A percentile compares a stretch with the other conserved stretches of the same genome.
phyloP scores from a whole-genome alignment of 2,329 filamentous ascomycete genomes.

The Phaeosphaeria sp. region DNA sequence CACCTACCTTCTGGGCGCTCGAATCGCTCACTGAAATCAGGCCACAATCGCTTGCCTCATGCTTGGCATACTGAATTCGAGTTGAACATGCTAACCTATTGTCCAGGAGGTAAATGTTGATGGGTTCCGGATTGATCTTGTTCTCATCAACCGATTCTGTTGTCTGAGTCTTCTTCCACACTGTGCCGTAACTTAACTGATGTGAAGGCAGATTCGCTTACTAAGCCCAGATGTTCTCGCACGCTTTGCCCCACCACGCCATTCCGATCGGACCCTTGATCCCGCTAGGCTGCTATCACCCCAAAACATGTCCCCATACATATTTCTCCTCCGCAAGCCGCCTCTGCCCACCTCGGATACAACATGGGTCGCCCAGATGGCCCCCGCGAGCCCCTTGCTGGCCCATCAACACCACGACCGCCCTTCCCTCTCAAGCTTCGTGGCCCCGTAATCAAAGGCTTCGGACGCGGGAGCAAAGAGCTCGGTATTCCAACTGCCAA shows the following conservation, averaged over 20 bases:
- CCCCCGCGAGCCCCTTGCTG: constrained; percentile 63
- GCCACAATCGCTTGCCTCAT: not conserved
- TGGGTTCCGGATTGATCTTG: too few relatives aligned
- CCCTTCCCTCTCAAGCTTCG: constrained; percentile 86
- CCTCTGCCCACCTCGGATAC: not conserved
- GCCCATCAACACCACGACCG: constrained; percentile 70
- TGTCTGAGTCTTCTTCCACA: constrained; percentile 80
- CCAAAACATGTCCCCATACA: constrained; percentile 1
- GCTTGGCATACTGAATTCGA: not conserved
- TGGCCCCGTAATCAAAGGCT: constrained; percentile 88
- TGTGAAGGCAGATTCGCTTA: too few relatives aligned
- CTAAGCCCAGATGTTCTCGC: constrained; percentile 3
- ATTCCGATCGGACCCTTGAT: constrained; percentile 6
- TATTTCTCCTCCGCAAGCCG: not conserved
- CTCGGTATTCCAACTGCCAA: constrained; percentile 98
- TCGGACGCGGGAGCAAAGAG: constrained; percentile 93
- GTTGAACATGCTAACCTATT: not conserved
- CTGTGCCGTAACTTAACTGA: constrained; percentile 89
- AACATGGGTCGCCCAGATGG: constrained; percentile 36
- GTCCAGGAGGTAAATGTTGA: constrained; percentile 71
- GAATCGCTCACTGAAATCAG: not conserved
- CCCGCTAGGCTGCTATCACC: not conserved
- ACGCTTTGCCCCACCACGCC: constrained; percentile 1
- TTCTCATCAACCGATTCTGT: constrained; percentile 70
- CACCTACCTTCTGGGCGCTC: not conserved